phyloP scores from a whole-genome alignment of 1,284 basidiomycete genomes.

The Ganoderma multipileum region DNA sequence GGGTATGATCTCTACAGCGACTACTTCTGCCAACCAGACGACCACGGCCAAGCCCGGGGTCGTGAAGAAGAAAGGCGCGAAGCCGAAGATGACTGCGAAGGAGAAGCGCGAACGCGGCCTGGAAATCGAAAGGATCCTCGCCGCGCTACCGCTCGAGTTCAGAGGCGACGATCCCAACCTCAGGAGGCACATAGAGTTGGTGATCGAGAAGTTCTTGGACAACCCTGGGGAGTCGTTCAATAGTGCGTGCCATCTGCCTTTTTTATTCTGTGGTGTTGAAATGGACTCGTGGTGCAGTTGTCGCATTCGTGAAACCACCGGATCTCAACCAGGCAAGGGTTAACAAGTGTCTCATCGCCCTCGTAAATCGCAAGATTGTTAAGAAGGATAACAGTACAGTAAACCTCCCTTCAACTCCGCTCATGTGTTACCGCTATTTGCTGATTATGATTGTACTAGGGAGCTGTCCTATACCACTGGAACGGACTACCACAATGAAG shows the following conservation, averaged over 20 bases:
- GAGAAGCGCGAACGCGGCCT: slow-evolving; percentile 85
- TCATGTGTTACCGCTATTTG: neutral
- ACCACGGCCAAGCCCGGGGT: slow-evolving; percentile 31
- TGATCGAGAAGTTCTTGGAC: slow-evolving; percentile 75
- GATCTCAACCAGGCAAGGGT: slow-evolving; percentile 89
- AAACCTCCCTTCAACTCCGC: slow-evolving; percentile 28
- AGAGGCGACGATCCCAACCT: slow-evolving; percentile 86
- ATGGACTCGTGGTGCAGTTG: slow-evolving; percentile 55
- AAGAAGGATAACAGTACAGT: slow-evolving; percentile 77
- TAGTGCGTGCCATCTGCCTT: slow-evolving; percentile 45
- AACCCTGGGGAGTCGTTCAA: slow-evolving; percentile 58
- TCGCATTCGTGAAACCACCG: slow-evolving; percentile 80
- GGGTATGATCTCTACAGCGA: slow-evolving; percentile 43
- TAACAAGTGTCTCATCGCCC: slow-evolving; percentile 92
- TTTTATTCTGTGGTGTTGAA: neutral
- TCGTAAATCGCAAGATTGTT: slow-evolving; percentile 89
- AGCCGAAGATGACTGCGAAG: slow-evolving; percentile 74
- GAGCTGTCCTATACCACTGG: slow-evolving; percentile 57
- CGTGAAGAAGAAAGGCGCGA: slow-evolving; percentile 66
- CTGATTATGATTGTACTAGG: slow-evolving; percentile 39
- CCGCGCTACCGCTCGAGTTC: slow-evolving; percentile 88
- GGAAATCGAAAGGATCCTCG: slow-evolving; percentile 77
- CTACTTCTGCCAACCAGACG: slow-evolving; percentile 43
- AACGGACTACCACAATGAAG: slow-evolving; percentile 43
- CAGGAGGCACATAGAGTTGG: slow-evolving; percentile 78